These are phyloP conservation scores for Lentinula guzmanii DNA, from an alignment of 768 basidiomycete species.

Conservation along the genomic window DNA sequence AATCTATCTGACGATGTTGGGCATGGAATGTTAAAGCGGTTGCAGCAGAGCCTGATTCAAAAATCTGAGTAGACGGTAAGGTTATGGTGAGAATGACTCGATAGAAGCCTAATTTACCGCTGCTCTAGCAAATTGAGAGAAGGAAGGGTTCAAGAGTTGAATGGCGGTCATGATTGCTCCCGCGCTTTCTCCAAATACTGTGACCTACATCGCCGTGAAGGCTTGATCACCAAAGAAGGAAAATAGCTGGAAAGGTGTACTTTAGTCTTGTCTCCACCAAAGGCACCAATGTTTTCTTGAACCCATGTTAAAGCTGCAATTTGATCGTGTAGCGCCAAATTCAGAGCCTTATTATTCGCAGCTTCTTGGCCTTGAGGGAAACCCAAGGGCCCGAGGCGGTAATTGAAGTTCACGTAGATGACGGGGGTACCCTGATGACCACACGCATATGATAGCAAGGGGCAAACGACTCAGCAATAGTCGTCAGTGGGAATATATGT, in stretches of 20 bases:
- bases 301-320: constrained; percentile 26
- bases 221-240: neutral
- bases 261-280: constrained; percentile 5
- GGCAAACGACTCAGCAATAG: neutral
- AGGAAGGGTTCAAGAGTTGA: constrained; percentile 25
- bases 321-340: constrained; percentile 23
- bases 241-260: neutral
- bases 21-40: constrained; percentile 14
- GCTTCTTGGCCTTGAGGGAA: constrained; percentile 28
- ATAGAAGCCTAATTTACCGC: constrained; percentile 7
- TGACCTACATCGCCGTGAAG: constrained; percentile 28
- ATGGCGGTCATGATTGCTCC: constrained; percentile 41
- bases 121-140: constrained; percentile 13
- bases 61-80: constrained; percentile 15
- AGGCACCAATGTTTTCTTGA: constrained; percentile 11
- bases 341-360: constrained; percentile 13
- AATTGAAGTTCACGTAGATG: constrained; percentile 35
- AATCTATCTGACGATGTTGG: constrained; percentile 11
- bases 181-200: constrained; percentile 50
- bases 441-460: neutral
- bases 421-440: constrained; percentile 21
- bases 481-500: neutral
- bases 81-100: neutral
- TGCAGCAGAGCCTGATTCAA: constrained; percentile 22
- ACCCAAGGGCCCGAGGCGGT: constrained; percentile 35